Percentiles rank a stretch among this genome's conserved stretches.
phyloP scores from a whole-genome alignment of 2,329 filamentous ascomycete species.

The Pleoardoris graminearum region DNA sequence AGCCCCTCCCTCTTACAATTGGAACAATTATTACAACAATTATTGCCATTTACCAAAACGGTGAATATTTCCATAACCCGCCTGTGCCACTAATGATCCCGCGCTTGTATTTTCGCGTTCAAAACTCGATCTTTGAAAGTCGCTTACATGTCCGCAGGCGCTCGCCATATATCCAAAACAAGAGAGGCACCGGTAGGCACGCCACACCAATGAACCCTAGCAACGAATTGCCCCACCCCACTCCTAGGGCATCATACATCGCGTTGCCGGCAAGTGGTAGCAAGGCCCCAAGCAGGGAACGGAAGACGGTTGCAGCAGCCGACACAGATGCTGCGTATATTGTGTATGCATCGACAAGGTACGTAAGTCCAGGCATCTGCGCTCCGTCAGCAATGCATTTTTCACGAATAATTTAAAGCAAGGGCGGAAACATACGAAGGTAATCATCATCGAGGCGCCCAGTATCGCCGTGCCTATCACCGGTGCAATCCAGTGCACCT shows the following conservation, averaged over 20 bases:
- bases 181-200: constrained; percentile 17
- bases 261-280: constrained; percentile 35
- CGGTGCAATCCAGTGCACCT: constrained; percentile 58
- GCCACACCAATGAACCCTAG: constrained; percentile 27
- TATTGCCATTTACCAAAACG: too few species aligned
- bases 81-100: too few species aligned
- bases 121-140: constrained; percentile 4
- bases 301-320: constrained; percentile 35
- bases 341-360: constrained; percentile 38
- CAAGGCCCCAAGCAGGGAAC: constrained; percentile 31
- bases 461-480: constrained; percentile 21
- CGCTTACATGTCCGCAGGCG: constrained; percentile 3
- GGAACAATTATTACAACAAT: not conserved
- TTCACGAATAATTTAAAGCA: not conserved
- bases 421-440: not conserved
- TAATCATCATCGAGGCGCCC: not conserved
- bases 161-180: constrained; percentile 21
- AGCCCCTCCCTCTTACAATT: not conserved
- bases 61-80: not conserved
- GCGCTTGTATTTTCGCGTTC: not conserved
- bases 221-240: constrained; percentile 30
- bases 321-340: constrained; percentile 37
- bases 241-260: constrained; percentile 32
- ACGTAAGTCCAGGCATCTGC: constrained; percentile 27
- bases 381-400: not conserved